phyloP scores from a whole-genome alignment of 1,139 yeast species.

The Protomyces inouyei region DNA sequence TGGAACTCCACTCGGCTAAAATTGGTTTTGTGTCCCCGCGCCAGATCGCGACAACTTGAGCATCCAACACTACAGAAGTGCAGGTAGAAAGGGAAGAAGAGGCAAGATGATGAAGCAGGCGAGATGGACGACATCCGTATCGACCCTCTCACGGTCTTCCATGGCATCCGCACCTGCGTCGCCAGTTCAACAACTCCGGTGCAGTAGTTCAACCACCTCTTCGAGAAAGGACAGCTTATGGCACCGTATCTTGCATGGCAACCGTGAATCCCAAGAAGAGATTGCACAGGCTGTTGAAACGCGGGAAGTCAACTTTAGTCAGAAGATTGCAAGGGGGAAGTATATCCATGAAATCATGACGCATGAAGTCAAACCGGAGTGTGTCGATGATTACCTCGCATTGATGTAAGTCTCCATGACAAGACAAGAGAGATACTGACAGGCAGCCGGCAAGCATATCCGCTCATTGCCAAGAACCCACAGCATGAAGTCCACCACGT shows the following conservation, averaged over 20 bases:
- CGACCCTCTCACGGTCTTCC: background rate
- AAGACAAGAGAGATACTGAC: background rate
- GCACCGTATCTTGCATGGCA: constrained; percentile 24
- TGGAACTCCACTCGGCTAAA: too few species aligned
- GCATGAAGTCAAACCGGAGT: constrained; percentile 42
- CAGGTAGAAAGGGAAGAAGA: too few species aligned
- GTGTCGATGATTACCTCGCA: constrained; percentile 41
- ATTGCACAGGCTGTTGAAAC: constrained; percentile 22
- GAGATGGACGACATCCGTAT: background rate
- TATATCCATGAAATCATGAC: constrained; percentile 44
- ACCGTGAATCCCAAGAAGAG: constrained; percentile 21
- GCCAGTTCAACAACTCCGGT: background rate
- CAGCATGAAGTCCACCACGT: constrained; percentile 41
- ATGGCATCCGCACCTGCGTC: background rate
- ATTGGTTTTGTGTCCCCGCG: too few species aligned
- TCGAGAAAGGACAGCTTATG: background rate
- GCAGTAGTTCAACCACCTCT: background rate
- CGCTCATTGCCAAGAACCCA: constrained; percentile 39
- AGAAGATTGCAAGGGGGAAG: constrained; percentile 43
- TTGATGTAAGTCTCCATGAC: constrained; percentile 33
- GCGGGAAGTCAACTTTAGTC: constrained; percentile 23
- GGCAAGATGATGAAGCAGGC: background rate
- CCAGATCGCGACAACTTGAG: too few species aligned
- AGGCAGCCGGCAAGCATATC: constrained; percentile 35
- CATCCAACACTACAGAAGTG: too few species aligned